A percentile compares a stretch with the other conserved stretches of the same genome.
Evolutionary conservation across 192 early-diverging fungal species (phyloP).

Genomic region (Phlyctochytrium planicorne): DNA sequence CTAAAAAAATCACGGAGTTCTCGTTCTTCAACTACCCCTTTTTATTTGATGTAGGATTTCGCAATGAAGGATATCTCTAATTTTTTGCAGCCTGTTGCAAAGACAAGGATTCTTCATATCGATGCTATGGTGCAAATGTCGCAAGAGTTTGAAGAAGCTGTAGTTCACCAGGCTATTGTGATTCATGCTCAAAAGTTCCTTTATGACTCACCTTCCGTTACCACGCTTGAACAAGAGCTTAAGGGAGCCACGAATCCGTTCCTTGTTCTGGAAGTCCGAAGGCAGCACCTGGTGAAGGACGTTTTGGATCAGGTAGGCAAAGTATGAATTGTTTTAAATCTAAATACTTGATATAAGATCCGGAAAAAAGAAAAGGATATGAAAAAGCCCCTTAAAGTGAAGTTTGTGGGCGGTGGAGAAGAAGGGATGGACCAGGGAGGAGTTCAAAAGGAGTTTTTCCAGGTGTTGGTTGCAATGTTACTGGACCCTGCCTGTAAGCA

Average conservation of each 20-base stretch:
- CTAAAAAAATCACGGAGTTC: slow-evolving; percentile 42
- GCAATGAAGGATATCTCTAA: neutral
- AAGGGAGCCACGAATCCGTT: slow-evolving; percentile 69
- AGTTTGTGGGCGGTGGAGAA: slow-evolving; percentile 86
- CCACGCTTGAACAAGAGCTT: slow-evolving; percentile 56
- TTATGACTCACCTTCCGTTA: slow-evolving; percentile 40
- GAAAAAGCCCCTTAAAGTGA: slow-evolving; percentile 80
- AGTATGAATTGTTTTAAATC: slow-evolving; percentile 3
- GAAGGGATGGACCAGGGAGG: slow-evolving; percentile 95
- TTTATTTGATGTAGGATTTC: slow-evolving; percentile 48
- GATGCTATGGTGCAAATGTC: slow-evolving; percentile 79
- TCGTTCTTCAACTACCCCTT: slow-evolving; percentile 72
- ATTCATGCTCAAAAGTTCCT: slow-evolving; percentile 72
- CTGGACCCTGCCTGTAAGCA: slow-evolving; percentile 60
- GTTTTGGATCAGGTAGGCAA: slow-evolving; percentile 65
- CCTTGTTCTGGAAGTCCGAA: slow-evolving; percentile 74
- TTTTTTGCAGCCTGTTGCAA: slow-evolving; percentile 48
- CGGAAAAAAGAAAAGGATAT: slow-evolving; percentile 58
- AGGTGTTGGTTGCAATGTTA: slow-evolving; percentile 70
- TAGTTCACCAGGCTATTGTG: slow-evolving; percentile 76
- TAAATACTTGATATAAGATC: slow-evolving; percentile 27
- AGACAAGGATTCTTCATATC: slow-evolving; percentile 69
- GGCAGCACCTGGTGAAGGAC: slow-evolving; percentile 71
- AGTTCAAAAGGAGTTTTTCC: slow-evolving; percentile 95
- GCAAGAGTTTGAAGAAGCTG: slow-evolving; percentile 76